Evolutionary conservation across 2,329 filamentous ascomycete genomes (phyloP).

Genomic region (Colletotrichum cuscutae): DNA sequence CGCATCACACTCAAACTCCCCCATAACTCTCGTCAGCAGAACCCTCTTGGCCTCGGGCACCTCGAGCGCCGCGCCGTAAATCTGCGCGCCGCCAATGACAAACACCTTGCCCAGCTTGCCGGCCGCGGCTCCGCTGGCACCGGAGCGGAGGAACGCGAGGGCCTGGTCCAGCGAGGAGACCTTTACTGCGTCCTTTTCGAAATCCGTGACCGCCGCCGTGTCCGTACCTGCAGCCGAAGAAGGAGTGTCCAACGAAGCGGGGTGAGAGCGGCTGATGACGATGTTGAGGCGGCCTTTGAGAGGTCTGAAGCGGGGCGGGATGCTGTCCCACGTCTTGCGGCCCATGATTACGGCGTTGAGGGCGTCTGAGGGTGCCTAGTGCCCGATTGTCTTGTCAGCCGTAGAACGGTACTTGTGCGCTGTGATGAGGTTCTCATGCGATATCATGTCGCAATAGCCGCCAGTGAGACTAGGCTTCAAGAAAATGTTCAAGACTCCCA

Average conservation of each 20-base stretch:
- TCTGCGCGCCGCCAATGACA: slow-evolving; percentile 89
- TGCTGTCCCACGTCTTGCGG: slow-evolving; percentile 94
- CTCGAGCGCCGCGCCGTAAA: slow-evolving; percentile 79
- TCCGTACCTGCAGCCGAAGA: neutral
- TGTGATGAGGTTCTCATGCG: neutral
- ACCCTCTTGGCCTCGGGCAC: slow-evolving; percentile 68
- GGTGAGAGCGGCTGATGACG: slow-evolving; percentile 73
- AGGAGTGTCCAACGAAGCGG: slow-evolving; percentile 28
- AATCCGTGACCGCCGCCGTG: slow-evolving; percentile 10
- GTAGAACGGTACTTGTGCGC: neutral
- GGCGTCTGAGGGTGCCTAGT: slow-evolving; percentile 43
- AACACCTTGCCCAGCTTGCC: slow-evolving; percentile 70
- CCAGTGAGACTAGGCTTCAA: no score
- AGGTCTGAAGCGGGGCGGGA: slow-evolving; percentile 82
- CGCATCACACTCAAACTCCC: slow-evolving; percentile 81
- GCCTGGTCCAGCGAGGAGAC: slow-evolving; percentile 69
- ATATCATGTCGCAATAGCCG: neutral
- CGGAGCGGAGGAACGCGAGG: slow-evolving; percentile 55
- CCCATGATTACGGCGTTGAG: slow-evolving; percentile 93
- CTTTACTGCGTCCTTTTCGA: slow-evolving; percentile 64
- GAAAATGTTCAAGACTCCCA: no score
- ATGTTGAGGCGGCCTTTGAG: slow-evolving; percentile 85
- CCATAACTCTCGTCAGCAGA: slow-evolving; percentile 73
- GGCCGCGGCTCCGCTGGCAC: slow-evolving; percentile 40
- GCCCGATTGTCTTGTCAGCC: neutral